Percentiles rank a stretch among this genome's conserved stretches.
phyloP scores from a whole-genome alignment of 1,284 basidiomycete species.

The Sanghuangporus sanghuang region DNA sequence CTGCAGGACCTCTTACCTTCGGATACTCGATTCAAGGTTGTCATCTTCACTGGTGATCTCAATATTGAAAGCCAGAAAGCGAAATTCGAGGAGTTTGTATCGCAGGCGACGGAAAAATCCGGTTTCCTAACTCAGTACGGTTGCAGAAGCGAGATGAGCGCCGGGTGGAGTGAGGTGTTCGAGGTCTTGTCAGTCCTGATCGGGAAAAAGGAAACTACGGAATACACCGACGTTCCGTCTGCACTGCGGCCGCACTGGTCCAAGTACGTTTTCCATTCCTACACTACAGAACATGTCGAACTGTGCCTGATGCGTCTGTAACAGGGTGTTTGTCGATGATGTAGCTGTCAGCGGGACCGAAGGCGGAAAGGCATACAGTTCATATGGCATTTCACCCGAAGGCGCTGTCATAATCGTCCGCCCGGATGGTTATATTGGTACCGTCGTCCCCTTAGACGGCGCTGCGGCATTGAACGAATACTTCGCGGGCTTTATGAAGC shows the following conservation, averaged over 20 bases:
- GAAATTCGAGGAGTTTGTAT: conserved; percentile 40
- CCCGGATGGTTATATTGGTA: conserved; percentile 72
- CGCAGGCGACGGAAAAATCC: conserved; percentile 34
- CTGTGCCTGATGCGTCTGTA: neutral
- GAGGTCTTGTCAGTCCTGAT: conserved; percentile 50
- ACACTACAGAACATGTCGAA: neutral
- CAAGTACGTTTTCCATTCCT: conserved; percentile 41
- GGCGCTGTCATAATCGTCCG: conserved; percentile 65
- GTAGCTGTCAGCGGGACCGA: conserved; percentile 29
- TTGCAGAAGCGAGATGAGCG: conserved; percentile 22
- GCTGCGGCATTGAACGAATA: conserved; percentile 43
- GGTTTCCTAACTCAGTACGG: conserved; percentile 35
- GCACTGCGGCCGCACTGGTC: conserved; percentile 60
- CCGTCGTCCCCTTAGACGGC: conserved; percentile 45
- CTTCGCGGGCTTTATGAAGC: conserved; percentile 40
- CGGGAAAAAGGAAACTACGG: conserved; percentile 40
- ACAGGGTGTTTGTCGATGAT: conserved; percentile 48
- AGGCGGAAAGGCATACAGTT: conserved; percentile 45
- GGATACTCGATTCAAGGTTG: conserved; percentile 68
- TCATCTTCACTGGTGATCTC: conserved; percentile 62
- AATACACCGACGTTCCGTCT: conserved; percentile 45
- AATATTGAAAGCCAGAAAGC: conserved; percentile 31
- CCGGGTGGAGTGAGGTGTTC: conserved; percentile 32
- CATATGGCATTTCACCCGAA: conserved; percentile 49
- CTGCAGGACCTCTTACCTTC: conserved; percentile 66